Evolutionary conservation across 495 filamentous ascomycete species (phyloP), one percentile per base, ranked within the genome.

Genomic region (Penicillium pulvis): DNA sequence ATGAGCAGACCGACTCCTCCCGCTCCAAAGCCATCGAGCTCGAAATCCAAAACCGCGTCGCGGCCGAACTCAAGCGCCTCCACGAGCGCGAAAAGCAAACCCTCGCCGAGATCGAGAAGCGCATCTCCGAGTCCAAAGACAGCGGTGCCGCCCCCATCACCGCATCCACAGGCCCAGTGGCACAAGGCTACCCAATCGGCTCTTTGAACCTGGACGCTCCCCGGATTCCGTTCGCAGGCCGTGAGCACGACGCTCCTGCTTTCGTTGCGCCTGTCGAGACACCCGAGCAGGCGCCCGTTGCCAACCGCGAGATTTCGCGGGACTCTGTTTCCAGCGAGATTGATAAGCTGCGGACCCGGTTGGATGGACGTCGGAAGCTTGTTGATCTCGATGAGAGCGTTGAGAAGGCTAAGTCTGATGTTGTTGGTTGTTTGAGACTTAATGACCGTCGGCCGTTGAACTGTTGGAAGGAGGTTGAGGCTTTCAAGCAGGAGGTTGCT

Each of bases 381-480:
- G 76, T 81, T 19, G 79, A 86, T 61, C 57, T 84, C 53, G 85
- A 87, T 72, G 83, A 85, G 57, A 80, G 75, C 48, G 83, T 97
- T 28, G 83, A 89, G 71, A 80, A 79, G 71, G 92, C 95, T 36
- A 89, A 88, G 69, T 76, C 82, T 57, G 83, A 87, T 59, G 88
- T 98, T 49, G 84, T 94, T 59, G 81, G 83, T 47, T 98, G 94
- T 73, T 78, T 98, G 79, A 77, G 88, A 62, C 79, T 86, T 68
- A 89, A 97, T 76, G 93, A 98, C 67, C 79, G 92, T 51, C 82
- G 92, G 74, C 95, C 94, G 69, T 74, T 98, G 70, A 87, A 98
- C 80, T 98, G 94, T 81, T 98, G 91, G 88, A 82, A 85, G 73
- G 95, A 98, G 82, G 93, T 98, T 19, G 89, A 91, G 74, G 80